These are phyloP conservation scores for Ophiostoma tasmaniense DNA, from an alignment of 2,329 filamentous ascomycete genomes.

Conservation along the genomic window DNA sequence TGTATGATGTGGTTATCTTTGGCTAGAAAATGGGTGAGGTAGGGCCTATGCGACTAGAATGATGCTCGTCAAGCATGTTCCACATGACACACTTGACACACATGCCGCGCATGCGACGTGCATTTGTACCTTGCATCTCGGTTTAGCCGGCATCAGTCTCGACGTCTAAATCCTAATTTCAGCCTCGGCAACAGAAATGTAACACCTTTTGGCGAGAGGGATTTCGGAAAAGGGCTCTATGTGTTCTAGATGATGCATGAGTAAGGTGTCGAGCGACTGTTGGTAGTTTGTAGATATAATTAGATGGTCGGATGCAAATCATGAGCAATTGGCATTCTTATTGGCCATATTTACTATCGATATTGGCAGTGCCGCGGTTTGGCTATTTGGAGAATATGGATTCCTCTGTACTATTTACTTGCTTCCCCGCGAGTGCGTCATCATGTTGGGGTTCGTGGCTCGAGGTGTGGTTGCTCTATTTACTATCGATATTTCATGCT, in stretches of 20 bases:
- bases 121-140: background rate
- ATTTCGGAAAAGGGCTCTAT: background rate
- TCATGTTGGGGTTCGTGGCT: background rate
- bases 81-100: background rate
- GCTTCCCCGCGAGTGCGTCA: background rate
- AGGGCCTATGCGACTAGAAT: background rate
- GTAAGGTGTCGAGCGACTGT: background rate
- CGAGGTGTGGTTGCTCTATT: background rate
- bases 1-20: background rate
- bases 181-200: background rate
- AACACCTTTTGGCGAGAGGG: background rate
- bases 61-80: background rate
- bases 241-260: background rate
- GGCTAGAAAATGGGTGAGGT: background rate
- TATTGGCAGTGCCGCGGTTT: background rate
- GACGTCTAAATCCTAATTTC: background rate
- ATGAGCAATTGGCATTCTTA: background rate
- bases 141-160: background rate
- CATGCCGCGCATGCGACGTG: background rate
- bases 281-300: background rate
- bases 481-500: background rate
- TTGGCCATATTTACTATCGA: background rate
- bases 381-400: background rate
- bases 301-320: background rate
- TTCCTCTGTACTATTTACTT: background rate